phyloP scores from a whole-genome alignment of 768 basidiomycete species.

The Fomitopsis pulvina region DNA sequence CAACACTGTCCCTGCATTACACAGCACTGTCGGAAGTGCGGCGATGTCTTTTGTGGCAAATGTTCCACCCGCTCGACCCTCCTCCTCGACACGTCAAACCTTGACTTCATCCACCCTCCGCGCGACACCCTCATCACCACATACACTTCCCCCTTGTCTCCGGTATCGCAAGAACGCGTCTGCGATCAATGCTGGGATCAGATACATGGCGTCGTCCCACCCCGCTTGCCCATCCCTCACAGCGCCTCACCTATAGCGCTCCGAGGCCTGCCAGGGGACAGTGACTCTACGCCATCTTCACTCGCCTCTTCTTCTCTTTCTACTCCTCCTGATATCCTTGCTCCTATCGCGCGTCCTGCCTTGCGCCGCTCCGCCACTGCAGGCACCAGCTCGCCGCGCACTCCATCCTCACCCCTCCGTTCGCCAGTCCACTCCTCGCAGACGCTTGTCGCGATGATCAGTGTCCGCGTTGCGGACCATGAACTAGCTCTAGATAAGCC shows the following conservation, averaged over 20 bases:
- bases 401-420: slow-evolving; percentile 13
- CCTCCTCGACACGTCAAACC: slow-evolving; percentile 67
- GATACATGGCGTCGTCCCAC: slow-evolving; percentile 49
- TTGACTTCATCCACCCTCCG: slow-evolving; percentile 67
- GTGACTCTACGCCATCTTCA: not conserved
- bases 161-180: slow-evolving; percentile 52
- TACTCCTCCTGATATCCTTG: slow-evolving; percentile 22
- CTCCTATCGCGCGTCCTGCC: slow-evolving; percentile 8
- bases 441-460: not conserved
- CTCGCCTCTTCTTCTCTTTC: slow-evolving; percentile 24
- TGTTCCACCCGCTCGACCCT: slow-evolving; percentile 56
- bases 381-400: slow-evolving; percentile 18
- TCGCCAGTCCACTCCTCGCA: slow-evolving; percentile 1
- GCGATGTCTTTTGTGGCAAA: slow-evolving; percentile 63
- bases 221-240: slow-evolving; percentile 34
- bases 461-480: slow-evolving; percentile 7
- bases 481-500: slow-evolving; percentile 7
- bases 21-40: slow-evolving; percentile 82
- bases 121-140: slow-evolving; percentile 51
- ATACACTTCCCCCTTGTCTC: slow-evolving; percentile 55
- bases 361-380: slow-evolving; percentile 24
- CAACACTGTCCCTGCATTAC: not conserved
- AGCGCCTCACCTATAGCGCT: slow-evolving; percentile 11
- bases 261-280: slow-evolving; percentile 5
- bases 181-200: slow-evolving; percentile 77